Evolutionary conservation across 768 basidiomycete genomes (phyloP).

Genomic region (Artomyces pyxidatus): DNA sequence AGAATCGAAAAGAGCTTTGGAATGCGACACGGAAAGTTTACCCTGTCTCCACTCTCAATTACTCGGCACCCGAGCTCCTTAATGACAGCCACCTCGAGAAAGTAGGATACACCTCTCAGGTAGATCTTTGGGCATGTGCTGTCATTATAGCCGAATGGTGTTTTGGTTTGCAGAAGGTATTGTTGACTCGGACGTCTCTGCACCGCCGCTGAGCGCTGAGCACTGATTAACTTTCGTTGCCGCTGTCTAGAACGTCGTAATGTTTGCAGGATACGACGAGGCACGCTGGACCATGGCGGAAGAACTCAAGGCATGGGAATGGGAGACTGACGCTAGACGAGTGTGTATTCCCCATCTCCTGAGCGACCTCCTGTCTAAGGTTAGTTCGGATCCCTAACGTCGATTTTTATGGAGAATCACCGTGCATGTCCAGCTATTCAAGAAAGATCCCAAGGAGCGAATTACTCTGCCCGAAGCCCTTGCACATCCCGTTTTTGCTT

Average conservation of each 20-base stretch:
- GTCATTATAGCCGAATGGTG: background rate
- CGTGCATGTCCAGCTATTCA: background rate
- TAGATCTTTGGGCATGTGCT: background rate
- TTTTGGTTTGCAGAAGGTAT: too few relatives aligned
- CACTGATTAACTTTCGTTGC: too few relatives aligned
- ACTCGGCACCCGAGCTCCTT: background rate
- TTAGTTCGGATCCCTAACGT: background rate
- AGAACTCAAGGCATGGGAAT: background rate
- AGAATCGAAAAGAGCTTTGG: background rate
- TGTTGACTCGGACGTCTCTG: background rate
- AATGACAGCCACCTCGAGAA: background rate
- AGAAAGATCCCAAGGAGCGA: background rate
- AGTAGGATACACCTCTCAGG: background rate
- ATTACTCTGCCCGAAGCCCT: background rate
- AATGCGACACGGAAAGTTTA: background rate
- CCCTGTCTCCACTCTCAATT: background rate
- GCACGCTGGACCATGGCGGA: background rate
- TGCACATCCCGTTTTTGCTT: background rate
- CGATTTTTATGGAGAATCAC: background rate
- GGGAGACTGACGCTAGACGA: background rate
- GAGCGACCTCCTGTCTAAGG: background rate
- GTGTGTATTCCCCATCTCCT: background rate
- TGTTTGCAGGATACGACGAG: background rate
- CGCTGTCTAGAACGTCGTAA: too few relatives aligned
- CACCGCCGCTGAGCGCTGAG: background rate